phyloP scores from a whole-genome alignment of 148 eudicot species.

The Amaranthus cruentus region DNA sequence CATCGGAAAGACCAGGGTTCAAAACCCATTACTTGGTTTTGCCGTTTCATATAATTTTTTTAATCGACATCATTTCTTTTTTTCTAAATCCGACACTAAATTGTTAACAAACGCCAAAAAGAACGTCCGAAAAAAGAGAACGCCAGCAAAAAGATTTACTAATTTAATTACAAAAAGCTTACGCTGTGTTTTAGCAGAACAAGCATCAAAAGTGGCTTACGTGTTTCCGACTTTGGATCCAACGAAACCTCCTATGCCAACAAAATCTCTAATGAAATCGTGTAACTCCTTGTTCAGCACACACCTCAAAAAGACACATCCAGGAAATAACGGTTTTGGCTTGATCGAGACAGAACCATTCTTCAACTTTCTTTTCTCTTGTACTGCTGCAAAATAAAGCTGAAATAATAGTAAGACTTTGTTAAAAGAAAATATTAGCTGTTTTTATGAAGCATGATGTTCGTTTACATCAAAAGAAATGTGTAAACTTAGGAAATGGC shows the following conservation, averaged over 20 bases:
- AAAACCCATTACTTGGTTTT: no score
- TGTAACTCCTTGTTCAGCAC: constrained; percentile 81
- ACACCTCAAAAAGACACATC: constrained; percentile 73
- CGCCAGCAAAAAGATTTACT: background rate
- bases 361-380: constrained; percentile 72
- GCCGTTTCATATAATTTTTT: no score
- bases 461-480: background rate
- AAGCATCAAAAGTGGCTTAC: constrained; percentile 41
- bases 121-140: background rate
- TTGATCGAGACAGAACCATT: constrained; percentile 68
- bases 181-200: background rate
- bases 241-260: constrained; percentile 78
- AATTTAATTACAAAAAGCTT: background rate
- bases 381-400: constrained; percentile 70
- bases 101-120: constrained; percentile 4
- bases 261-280: constrained; percentile 68
- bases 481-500: background rate
- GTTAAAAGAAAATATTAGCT: constrained; percentile 13
- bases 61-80: no score
- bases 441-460: background rate
- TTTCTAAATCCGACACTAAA: no score
- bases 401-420: constrained; percentile 33
- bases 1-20: no score
- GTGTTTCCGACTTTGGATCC: constrained; percentile 85
- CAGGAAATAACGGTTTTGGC: constrained; percentile 72